These are phyloP conservation scores for Lactifluus subvellereus DNA, from an alignment of 768 basidiomycete species.

Conservation along the genomic window DNA sequence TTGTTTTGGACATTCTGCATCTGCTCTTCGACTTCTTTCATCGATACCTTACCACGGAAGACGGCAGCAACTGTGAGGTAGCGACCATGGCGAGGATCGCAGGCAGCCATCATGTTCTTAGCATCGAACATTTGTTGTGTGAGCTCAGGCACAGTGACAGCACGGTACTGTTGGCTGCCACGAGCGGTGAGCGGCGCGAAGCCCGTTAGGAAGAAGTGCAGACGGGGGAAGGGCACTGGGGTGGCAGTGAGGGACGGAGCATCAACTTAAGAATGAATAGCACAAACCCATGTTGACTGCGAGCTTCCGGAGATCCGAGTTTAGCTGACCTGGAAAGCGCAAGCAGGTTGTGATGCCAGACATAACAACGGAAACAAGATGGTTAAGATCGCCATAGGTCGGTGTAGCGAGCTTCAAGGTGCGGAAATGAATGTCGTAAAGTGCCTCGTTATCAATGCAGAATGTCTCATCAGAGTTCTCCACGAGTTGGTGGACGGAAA, in stretches of 20 bases:
- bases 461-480: conserved; percentile 99
- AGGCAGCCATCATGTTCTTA: conserved; percentile 99
- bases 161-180: conserved; percentile 92
- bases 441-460: conserved; percentile 99
- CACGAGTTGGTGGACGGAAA: conserved; percentile 97
- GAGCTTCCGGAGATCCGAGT: conserved; percentile 96
- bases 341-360: conserved; percentile 97
- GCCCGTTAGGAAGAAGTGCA: conserved; percentile 99
- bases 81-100: conserved; percentile 93
- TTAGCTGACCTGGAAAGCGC: conserved; percentile 99
- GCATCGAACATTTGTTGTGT: conserved; percentile 99
- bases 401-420: conserved; percentile 95
- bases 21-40: conserved; percentile 99
- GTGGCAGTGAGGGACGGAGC: conserved; percentile 2
- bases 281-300: conserved; percentile 96
- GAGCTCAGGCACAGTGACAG: conserved; percentile 94
- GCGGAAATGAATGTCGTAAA: conserved; percentile 98
- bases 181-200: conserved; percentile 93
- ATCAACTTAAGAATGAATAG: not conserved
- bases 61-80: conserved; percentile 96
- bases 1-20: conserved; percentile 98
- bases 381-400: conserved; percentile 96
- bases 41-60: conserved; percentile 99
- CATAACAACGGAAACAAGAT: conserved; percentile 97
- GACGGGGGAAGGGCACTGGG: conserved; percentile 93